These are phyloP conservation scores for Cadophora sp. DNA, from an alignment of 2,329 filamentous ascomycete genomes.

Conservation along the genomic window DNA sequence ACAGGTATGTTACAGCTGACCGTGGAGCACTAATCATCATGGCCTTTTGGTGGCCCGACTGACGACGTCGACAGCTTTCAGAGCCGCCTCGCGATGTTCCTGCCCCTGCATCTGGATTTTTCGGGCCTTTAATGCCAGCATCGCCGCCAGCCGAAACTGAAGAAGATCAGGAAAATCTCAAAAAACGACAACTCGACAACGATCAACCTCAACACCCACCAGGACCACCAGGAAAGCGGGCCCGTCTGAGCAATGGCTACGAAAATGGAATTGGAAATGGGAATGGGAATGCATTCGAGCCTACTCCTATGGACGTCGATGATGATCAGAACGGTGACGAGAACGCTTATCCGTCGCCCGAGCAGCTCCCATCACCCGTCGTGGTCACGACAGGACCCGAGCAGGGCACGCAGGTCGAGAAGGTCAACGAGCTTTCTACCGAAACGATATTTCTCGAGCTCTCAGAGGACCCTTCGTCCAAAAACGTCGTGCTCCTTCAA, in stretches of 20 bases:
- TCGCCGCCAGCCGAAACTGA: conserved; percentile 37
- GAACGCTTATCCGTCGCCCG: conserved; percentile 70
- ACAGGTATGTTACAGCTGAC: conserved; percentile 37
- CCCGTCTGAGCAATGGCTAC: conserved; percentile 66
- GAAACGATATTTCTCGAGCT: conserved; percentile 68
- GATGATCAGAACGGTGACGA: conserved; percentile 53
- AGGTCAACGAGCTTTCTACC: conserved; percentile 64
- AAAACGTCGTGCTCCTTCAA: conserved; percentile 67
- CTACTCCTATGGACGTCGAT: conserved; percentile 66
- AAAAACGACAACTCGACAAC: conserved; percentile 43
- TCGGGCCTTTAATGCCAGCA: conserved; percentile 42
- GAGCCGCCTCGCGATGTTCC: conserved; percentile 30
- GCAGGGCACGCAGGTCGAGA: conserved; percentile 68
- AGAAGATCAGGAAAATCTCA: conserved; percentile 41
- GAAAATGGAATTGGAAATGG: conserved; percentile 56
- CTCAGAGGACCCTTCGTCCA: conserved; percentile 48
- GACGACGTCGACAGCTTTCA: conserved; percentile 23
- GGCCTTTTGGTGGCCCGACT: conserved; percentile 13
- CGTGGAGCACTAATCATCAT: conserved; percentile 20
- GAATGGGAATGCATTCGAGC: conserved; percentile 59
- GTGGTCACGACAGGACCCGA: conserved; percentile 67
- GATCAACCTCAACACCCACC: conserved; percentile 54
- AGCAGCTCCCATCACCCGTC: conserved; percentile 56
- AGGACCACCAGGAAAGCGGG: conserved; percentile 63
- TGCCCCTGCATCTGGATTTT: conserved; percentile 39